These are phyloP conservation scores for Hyphopichia khmerensis DNA, from an alignment of 1,139 yeast genomes.

Conservation along the genomic window DNA sequence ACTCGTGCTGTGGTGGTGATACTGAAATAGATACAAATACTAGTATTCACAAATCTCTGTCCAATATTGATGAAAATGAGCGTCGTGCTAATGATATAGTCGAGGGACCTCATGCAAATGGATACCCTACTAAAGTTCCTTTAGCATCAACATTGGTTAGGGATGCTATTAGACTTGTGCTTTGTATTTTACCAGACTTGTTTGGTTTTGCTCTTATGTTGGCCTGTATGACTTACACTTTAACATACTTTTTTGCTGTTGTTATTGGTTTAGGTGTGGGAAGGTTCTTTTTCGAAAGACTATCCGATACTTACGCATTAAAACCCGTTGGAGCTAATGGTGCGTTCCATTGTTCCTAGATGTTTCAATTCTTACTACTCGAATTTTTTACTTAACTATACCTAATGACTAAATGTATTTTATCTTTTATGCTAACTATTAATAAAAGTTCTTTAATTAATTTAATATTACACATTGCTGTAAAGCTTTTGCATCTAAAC, in stretches of 20 bases:
- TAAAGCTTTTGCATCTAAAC: too few species aligned
- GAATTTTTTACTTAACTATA: neutral
- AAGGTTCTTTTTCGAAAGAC: slow-evolving; percentile 63
- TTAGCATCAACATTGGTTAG: slow-evolving; percentile 35
- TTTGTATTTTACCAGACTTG: slow-evolving; percentile 63
- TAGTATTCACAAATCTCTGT: neutral
- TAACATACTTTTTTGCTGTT: slow-evolving; percentile 70
- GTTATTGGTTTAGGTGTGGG: slow-evolving; percentile 68
- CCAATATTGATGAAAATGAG: neutral
- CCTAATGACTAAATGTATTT: too few species aligned
- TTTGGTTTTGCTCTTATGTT: slow-evolving; percentile 72
- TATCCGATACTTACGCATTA: slow-evolving; percentile 24
- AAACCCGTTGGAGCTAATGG: slow-evolving; percentile 12
- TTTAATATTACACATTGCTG: too few species aligned
- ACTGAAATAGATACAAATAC: slow-evolving; percentile 11
- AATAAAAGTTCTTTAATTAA: too few species aligned
- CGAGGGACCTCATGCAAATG: slow-evolving; percentile 7
- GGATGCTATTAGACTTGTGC: slow-evolving; percentile 52
- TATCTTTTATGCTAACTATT: too few species aligned
- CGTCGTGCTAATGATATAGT: neutral
- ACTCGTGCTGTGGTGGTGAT: slow-evolving; percentile 10
- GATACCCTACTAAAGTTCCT: slow-evolving; percentile 9
- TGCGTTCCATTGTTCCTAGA: slow-evolving; percentile 3
- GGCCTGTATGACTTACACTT: slow-evolving; percentile 70
- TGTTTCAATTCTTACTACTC: too few species aligned